A percentile compares a stretch with the other conserved stretches of the same genome.
These are phyloP conservation scores for Amanita rubescens DNA, from an alignment of 768 basidiomycete genomes.

Conservation along the genomic window DNA sequence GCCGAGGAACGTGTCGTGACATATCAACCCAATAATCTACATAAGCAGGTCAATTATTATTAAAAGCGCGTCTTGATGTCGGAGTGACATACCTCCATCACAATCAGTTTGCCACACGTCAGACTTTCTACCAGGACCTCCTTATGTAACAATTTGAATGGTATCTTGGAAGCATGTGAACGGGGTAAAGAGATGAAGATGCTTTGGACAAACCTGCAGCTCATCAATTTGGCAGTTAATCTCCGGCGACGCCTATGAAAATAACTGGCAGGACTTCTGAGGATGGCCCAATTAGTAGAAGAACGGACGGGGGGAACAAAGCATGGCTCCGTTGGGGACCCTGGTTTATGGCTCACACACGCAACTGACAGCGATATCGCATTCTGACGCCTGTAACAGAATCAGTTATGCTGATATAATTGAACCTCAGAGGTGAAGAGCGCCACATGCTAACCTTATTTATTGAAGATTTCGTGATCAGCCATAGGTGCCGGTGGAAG, in stretches of 20 bases:
- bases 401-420: not conserved
- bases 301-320: not conserved
- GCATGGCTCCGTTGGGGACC: not conserved
- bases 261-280: not conserved
- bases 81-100: not conserved
- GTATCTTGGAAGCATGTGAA: not conserved
- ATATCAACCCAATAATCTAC: not conserved
- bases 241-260: slow-evolving; percentile 1
- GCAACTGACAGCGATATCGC: not conserved
- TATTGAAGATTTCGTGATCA: not conserved
- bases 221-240: slow-evolving; percentile 1
- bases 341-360: not conserved
- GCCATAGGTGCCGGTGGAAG: not conserved
- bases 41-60: not conserved
- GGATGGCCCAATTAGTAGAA: slow-evolving; percentile 3
- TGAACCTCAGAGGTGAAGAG: not conserved
- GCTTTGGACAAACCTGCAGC: not conserved
- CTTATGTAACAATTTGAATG: slow-evolving; percentile 2
- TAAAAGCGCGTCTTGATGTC: not conserved
- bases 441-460: not conserved
- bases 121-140: not conserved
- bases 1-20: slow-evolving; percentile 1
- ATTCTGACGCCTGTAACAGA: not conserved
- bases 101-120: not conserved
- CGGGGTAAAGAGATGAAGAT: not conserved